Base-by-base conservation (phyloP, 1,284 basidiomycete genomes). In the Lentinula novae-zelandiae region DNA sequence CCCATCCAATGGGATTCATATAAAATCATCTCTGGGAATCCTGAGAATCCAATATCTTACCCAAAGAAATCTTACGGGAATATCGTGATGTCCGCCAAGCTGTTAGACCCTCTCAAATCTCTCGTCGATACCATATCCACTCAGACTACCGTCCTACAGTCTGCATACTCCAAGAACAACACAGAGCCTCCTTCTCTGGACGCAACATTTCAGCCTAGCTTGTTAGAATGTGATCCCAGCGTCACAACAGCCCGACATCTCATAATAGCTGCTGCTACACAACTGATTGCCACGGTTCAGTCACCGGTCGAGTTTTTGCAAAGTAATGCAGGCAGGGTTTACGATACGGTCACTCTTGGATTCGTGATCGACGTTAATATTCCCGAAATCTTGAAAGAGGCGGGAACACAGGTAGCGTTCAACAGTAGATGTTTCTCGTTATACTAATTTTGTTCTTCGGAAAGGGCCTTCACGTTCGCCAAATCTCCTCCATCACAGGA, bases 391-490 rank as follows among this genome's bases (percentile, higher is more conserved):
- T n/a, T 58, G 48, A 58, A 40, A 20, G 57, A 58, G 33, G 36
- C 46, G 10, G 57, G 57, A 31, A 40, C 15, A 34, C 38, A 40
- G 50, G 42, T 57, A 33, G 6, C 15, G 9, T 36, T 34, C 46
- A n/a, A 8, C 9, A 15, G 8, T 2, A 10, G 12, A 49, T 17
- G 31, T 27, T 22, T 2, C 7, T 31, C 20, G 12, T 53, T 15
- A 20, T 39, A n/a, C n/a, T n/a, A n/a, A n/a, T n/a, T n/a, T n/a
- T n/a, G n/a, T n/a, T n/a, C n/a, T n/a, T n/a, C n/a, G n/a, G n/a
- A n/a, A n/a, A 76, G 72, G 75, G 75, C 4, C 60, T 74, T 7
- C 76, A 76, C 54, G 70, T 75, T 9, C 61, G 68, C 0, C 69
- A 75, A 3, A 76, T 80, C 42, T 73, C 73, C 1, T 68, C 64